phyloP scores from a whole-genome alignment of 192 early-diverging fungal genomes.

The Backusella psychrophila region DNA sequence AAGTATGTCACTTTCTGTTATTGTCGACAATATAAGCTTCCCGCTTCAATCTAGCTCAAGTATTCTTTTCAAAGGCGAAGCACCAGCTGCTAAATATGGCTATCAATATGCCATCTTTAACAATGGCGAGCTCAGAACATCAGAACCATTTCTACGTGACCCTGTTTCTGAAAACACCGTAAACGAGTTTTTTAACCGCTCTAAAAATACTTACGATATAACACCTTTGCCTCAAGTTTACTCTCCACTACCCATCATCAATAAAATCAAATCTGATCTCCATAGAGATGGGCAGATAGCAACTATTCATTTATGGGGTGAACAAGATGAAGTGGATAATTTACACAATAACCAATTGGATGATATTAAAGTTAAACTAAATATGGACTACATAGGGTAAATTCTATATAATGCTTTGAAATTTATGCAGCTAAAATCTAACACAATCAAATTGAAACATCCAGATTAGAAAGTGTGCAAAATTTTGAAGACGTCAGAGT shows the following conservation, averaged over 20 bases:
- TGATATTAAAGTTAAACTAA: neutral
- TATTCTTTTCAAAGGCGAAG: neutral
- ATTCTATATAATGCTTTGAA: neutral
- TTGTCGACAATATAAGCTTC: slow-evolving; percentile 5
- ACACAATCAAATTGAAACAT: neutral
- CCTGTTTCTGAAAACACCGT: neutral
- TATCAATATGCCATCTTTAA: neutral
- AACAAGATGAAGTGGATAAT: neutral
- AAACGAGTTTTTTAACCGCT: neutral
- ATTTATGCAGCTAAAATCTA: neutral
- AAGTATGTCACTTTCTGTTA: neutral
- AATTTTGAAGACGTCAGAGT: neutral
- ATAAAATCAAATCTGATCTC: neutral
- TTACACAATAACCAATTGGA: slow-evolving; percentile 4
- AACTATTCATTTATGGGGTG: slow-evolving; percentile 1
- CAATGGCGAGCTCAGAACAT: neutral
- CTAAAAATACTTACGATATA: neutral
- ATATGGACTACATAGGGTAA: slow-evolving; percentile 11
- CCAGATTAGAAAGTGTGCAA: neutral
- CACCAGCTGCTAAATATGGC: neutral
- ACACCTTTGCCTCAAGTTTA: neutral
- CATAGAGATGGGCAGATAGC: slow-evolving; percentile 3
- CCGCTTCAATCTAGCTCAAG: neutral
- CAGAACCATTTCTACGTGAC: neutral
- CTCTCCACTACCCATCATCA: neutral